Percentiles rank a stretch among this genome's conserved stretches.
Conservation (phyloP, 805 yeast species). For the Dipodascopsis uninucleata region DNA sequence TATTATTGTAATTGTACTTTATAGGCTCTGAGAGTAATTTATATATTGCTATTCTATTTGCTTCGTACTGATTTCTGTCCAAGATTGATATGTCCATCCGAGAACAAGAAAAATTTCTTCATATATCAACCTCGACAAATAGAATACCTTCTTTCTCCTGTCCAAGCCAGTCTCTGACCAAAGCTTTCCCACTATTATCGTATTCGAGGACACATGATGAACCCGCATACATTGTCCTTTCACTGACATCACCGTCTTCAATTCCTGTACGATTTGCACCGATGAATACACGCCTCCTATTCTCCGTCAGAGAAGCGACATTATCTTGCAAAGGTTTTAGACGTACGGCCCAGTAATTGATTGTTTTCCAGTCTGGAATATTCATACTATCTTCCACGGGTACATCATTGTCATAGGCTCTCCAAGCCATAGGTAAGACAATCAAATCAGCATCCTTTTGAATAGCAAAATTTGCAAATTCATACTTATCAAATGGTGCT, state of each 20-base stretch:
- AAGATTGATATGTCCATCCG: not conserved
- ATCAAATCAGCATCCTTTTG: slow-evolving; percentile 51
- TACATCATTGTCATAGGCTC: slow-evolving; percentile 15
- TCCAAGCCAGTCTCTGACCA: slow-evolving; percentile 1
- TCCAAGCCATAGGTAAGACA: slow-evolving; percentile 85
- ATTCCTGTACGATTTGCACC: slow-evolving; percentile 72
- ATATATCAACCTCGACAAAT: slow-evolving; percentile 2
- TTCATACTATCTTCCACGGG: slow-evolving; percentile 9
- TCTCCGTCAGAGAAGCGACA: slow-evolving; percentile 23
- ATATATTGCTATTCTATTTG: too few relatives aligned
- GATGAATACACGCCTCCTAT: slow-evolving; percentile 41
- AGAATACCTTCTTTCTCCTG: slow-evolving; percentile 12
- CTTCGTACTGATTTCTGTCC: too few relatives aligned
- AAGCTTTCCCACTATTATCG: slow-evolving; percentile 5
- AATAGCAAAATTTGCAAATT: slow-evolving; percentile 57
- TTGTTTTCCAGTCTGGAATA: slow-evolving; percentile 47
- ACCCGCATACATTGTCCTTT: slow-evolving; percentile 71
- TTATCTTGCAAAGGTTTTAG: slow-evolving; percentile 58
- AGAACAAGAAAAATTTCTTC: not conserved
- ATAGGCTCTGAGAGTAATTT: too few relatives aligned
- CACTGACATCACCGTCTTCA: slow-evolving; percentile 47
- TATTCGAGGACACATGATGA: slow-evolving; percentile 41
- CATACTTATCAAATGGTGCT: slow-evolving; percentile 73
- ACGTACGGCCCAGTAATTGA: slow-evolving; percentile 73
- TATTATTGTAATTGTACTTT: too few relatives aligned